Base-by-base conservation (phyloP, 129 eudicot genomes). In the Heracleum sosnowskyi region DNA sequence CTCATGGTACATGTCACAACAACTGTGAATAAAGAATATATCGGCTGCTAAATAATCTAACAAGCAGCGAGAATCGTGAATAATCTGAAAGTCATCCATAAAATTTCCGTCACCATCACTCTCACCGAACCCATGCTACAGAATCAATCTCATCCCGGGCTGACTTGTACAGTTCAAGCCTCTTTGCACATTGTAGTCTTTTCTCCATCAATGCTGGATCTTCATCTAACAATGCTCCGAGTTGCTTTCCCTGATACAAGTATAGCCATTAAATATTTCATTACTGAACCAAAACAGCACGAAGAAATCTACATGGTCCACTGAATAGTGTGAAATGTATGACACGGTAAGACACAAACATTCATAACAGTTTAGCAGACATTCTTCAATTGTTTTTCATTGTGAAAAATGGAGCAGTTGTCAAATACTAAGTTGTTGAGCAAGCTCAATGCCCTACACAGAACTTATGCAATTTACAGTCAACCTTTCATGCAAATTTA, bases 121-220 rank as follows among this genome's bases (percentile, higher is more conserved):
- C 68, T 75, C 78, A 75, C 78, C 78, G 78, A 12, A 57, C 45
- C 78, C 78, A 75, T 75, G 78, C 44, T 34, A 51, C 78, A 34
- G 78, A 75, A 75, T 75, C 78, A 51, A 75, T 51, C 42, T 75
- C 78, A 5, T 75, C 78, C 78, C 78, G 55, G 35, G 78, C 78
- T 34, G 78, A 33, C 46, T 75, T 87, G 80, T 87, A 87, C 68
- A 87, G 69, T 83, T 85, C 87, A 28, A 87, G 78, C 80, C 91
- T 82, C 82, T 83, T 80, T 22, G 84, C 82, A 35, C 79, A 44
- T 6, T 84, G 86, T 3, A 44, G 76, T 77, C 91, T 85, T 79
- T 86, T 85, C 66, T 85, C 83, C 88, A 87, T 82, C 49, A 87
- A 73, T 47, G 79, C 73, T 4, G 88, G 91, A 85, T 87, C 91